Conservation (phyloP, 2,329 filamentous ascomycete species). For the Thelonectria rubi region DNA sequence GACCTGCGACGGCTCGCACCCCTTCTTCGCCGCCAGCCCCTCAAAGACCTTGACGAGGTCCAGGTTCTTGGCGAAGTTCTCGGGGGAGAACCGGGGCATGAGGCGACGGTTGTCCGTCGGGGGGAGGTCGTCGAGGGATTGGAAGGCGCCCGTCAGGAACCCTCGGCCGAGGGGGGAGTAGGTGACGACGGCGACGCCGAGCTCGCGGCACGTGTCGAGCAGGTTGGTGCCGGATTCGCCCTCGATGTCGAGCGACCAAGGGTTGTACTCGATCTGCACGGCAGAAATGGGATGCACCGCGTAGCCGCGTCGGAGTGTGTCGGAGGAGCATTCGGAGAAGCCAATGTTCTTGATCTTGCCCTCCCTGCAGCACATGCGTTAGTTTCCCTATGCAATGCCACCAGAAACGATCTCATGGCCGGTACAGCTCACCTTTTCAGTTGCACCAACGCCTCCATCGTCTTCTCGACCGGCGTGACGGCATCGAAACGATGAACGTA, state of each 20-base stretch:
- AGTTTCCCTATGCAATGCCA: not conserved
- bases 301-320: slow-evolving; percentile 60
- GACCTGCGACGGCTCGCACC: slow-evolving; percentile 61
- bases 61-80: slow-evolving; percentile 57
- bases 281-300: slow-evolving; percentile 60
- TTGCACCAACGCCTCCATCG: slow-evolving; percentile 56
- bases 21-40: slow-evolving; percentile 61
- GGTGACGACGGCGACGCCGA: slow-evolving; percentile 65
- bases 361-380: slow-evolving; percentile 42
- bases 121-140: slow-evolving; percentile 55
- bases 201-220: slow-evolving; percentile 62
- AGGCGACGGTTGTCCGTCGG: slow-evolving; percentile 7
- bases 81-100: slow-evolving; percentile 21
- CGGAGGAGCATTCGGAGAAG: slow-evolving; percentile 56
- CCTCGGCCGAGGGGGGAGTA: slow-evolving; percentile 70
- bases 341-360: slow-evolving; percentile 66
- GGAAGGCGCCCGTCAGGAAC: slow-evolving; percentile 61
- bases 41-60: slow-evolving; percentile 59
- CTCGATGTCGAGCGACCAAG: slow-evolving; percentile 68
- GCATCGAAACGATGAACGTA: slow-evolving; percentile 59
- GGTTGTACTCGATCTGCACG: slow-evolving; percentile 63
- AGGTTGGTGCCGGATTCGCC: slow-evolving; percentile 54
- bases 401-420: not conserved
- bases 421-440: slow-evolving; percentile 47
- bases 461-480: slow-evolving; percentile 56